A percentile compares a stretch with the other conserved stretches of the same genome.
Evolutionary conservation across 2,329 filamentous ascomycete genomes (phyloP).

Genomic region (Colletotrichum cuscutae): DNA sequence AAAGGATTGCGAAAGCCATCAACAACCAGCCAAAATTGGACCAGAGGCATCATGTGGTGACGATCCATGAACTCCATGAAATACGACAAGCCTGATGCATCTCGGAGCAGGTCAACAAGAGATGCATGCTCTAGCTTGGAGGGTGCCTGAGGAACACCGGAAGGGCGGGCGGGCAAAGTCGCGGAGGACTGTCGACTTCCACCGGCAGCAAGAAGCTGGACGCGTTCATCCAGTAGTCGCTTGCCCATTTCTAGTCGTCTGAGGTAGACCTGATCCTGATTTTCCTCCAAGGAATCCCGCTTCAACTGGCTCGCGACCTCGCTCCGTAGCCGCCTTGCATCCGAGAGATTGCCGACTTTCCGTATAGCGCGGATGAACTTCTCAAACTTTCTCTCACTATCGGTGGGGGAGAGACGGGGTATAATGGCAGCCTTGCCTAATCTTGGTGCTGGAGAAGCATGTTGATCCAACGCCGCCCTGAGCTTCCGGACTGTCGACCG

Average conservation of each 20-base stretch:
- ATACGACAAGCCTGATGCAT: constrained; percentile 91
- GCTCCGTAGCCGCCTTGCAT: constrained; percentile 90
- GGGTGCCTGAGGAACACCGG: constrained; percentile 36
- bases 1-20: constrained; percentile 95
- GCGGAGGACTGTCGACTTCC: constrained; percentile 58
- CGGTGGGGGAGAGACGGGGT: constrained; percentile 81
- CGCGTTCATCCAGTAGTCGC: constrained; percentile 87
- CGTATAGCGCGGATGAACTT: constrained; percentile 91
- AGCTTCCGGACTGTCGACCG: constrained; percentile 94
- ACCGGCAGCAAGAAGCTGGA: constrained; percentile 80
- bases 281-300: constrained; percentile 80
- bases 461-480: constrained; percentile 90
- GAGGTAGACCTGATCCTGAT: constrained; percentile 86
- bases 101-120: constrained; percentile 86
- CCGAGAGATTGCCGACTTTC: constrained; percentile 89
- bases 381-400: constrained; percentile 93
- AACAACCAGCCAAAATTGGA: constrained; percentile 98
- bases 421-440: constrained; percentile 73
- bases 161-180: constrained; percentile 30
- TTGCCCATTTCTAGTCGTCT: constrained; percentile 93
- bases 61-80: constrained; percentile 99
- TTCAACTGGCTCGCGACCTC: constrained; percentile 93
- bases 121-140: constrained; percentile 79
- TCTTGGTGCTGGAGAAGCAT: constrained; percentile 84
- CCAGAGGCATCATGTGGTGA: constrained; percentile 83